Base-by-base conservation (phyloP, 2,329 filamentous ascomycete genomes). In the Calonectria naviculata region DNA sequence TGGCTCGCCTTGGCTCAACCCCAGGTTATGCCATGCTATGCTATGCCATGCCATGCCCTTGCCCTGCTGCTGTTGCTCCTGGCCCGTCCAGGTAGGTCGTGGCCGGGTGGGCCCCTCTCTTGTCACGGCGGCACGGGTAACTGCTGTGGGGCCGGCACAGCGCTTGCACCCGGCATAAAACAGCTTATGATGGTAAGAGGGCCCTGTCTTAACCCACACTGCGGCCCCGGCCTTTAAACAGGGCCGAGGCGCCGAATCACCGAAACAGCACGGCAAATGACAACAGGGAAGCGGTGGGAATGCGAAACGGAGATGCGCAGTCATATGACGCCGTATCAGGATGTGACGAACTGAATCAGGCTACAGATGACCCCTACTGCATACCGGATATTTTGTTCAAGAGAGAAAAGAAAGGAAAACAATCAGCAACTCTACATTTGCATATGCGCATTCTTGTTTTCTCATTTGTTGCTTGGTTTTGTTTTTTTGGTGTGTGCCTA, bases 61-160 rank as follows among this genome's bases (percentile, higher is more conserved):
- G 29, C 49, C 31, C 31, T n/a, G n/a, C n/a, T n/a, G n/a, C n/a
- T n/a, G n/a, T n/a, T n/a, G n/a, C n/a, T n/a, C 31, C 31, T 10
- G 10, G 31, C 44, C 44, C 44, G n/a, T 26, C 44, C 24, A 15
- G 31, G 31, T 21, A 21, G 31, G 19, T 31, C 28, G 49, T 54
- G 61, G 42, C 44, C 67, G 42, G 52, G 62, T 66, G 66, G 62
- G 60, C 54, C 54, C n/a, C n/a, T n/a, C n/a, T n/a, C n/a, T n/a
- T 62, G 67, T 58, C 65, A 64, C 61, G 62, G 60, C 62, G 62
- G 67, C 62, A 54, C 66, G 66, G 60, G 41, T 46, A 63, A 15
- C 36, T 36, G n/a, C 21, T 66, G 67, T 54, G 67, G 67, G 67
- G 67, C 67, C 67, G 67, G 67, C 24, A 63, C 67, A 70, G 38